Evolutionary conservation across 2,329 filamentous ascomycete genomes (phyloP).

Genomic region (Penicillium sp.): DNA sequence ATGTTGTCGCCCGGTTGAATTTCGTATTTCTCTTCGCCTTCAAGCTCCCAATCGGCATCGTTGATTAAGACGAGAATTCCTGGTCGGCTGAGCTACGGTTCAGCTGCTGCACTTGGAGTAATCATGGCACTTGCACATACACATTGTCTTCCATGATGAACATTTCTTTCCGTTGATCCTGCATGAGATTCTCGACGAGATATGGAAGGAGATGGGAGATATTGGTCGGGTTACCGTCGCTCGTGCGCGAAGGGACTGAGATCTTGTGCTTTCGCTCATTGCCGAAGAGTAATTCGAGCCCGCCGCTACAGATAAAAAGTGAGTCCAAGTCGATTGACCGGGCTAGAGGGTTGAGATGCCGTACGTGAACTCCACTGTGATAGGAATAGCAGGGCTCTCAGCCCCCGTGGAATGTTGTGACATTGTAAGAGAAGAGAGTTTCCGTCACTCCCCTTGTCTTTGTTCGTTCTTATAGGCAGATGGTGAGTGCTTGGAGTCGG

Average conservation of each 20-base stretch:
- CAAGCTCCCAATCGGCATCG: slow-evolving; percentile 96
- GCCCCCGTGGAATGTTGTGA: slow-evolving; percentile 2
- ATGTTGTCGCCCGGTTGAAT: slow-evolving; percentile 78
- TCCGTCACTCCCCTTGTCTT: no score
- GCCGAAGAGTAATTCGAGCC: slow-evolving; percentile 88
- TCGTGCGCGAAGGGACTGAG: slow-evolving; percentile 57
- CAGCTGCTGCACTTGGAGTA: neutral
- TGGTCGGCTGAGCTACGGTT: slow-evolving; percentile 61
- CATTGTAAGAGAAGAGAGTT: slow-evolving; percentile 1
- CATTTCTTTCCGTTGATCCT: slow-evolving; percentile 75
- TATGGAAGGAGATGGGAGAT: slow-evolving; percentile 71
- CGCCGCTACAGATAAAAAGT: slow-evolving; percentile 55
- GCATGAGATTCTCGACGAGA: slow-evolving; percentile 77
- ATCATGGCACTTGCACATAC: slow-evolving; percentile 53
- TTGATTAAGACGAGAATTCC: slow-evolving; percentile 96
- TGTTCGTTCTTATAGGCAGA: no score
- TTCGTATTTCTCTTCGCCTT: slow-evolving; percentile 87
- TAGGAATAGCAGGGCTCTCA: slow-evolving; percentile 39
- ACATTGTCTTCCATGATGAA: slow-evolving; percentile 84
- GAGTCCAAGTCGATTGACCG: neutral
- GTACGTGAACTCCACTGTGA: slow-evolving; percentile 71
- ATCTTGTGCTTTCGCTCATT: slow-evolving; percentile 70
- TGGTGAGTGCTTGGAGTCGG: neutral
- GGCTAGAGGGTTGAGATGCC: slow-evolving; percentile 16
- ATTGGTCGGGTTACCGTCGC: slow-evolving; percentile 56